Evolutionary conservation across 768 basidiomycete genomes (phyloP).

Genomic region (Cystobasidium ongulense): DNA sequence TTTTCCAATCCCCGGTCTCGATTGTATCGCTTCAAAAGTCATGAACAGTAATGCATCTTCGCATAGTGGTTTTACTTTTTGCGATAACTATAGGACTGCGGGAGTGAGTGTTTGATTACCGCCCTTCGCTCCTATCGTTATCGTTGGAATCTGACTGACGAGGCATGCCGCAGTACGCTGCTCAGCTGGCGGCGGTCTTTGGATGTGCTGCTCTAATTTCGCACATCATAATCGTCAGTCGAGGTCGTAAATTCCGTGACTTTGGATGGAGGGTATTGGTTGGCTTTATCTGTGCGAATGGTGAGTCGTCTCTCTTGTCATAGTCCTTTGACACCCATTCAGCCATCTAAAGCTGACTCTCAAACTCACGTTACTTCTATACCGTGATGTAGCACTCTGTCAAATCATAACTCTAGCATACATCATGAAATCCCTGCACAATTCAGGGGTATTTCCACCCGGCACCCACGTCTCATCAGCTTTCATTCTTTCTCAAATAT

Average conservation of each 20-base stretch:
- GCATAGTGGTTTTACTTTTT: not conserved
- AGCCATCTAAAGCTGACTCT: not conserved
- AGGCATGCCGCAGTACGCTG: not conserved
- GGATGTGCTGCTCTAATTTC: slow-evolving; percentile 5
- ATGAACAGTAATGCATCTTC: not conserved
- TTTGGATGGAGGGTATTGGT: slow-evolving; percentile 14
- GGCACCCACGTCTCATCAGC: not conserved
- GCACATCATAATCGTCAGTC: slow-evolving; percentile 15
- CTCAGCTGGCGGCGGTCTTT: slow-evolving; percentile 18
- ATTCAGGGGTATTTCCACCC: not conserved
- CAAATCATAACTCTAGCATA: not conserved
- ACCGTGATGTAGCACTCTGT: not conserved
- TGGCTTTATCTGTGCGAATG: slow-evolving; percentile 12
- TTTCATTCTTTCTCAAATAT: slow-evolving; percentile 17
- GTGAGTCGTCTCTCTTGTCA: not conserved
- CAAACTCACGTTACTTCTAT: not conserved
- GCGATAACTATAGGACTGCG: slow-evolving; percentile 4
- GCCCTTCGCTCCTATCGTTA: not conserved
- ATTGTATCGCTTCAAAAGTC: not conserved
- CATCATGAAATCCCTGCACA: slow-evolving; percentile 1
- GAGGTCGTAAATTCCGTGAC: slow-evolving; percentile 8
- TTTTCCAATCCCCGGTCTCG: not conserved
- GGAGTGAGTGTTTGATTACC: slow-evolving; percentile 15
- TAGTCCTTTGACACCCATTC: not conserved
- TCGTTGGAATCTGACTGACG: not conserved